These are phyloP conservation scores for Mycena sp. DNA, from an alignment of 1,284 basidiomycete genomes.

Conservation along the genomic window DNA sequence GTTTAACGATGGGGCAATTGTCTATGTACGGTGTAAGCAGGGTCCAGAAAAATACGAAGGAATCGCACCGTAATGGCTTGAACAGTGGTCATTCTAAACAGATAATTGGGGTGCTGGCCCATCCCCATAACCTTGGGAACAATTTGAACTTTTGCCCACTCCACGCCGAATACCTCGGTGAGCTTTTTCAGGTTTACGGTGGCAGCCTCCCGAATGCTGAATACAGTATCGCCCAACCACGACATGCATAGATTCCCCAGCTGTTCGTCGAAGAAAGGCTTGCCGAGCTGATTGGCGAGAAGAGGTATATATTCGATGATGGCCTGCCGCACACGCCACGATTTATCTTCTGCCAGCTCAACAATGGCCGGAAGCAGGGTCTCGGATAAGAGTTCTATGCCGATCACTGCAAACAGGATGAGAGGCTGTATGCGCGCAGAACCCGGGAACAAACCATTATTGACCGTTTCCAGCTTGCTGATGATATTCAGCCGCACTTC, in stretches of 20 bases:
- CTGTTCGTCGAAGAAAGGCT: constrained; percentile 98
- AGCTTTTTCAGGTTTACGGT: constrained; percentile 97
- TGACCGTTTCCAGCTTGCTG: constrained; percentile 98
- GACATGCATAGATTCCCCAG: constrained; percentile 98
- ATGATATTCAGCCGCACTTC: constrained; percentile 99
- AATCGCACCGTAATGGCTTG: constrained; percentile 93
- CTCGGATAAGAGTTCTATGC: constrained; percentile 95
- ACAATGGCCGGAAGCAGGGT: constrained; percentile 98
- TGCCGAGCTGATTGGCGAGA: constrained; percentile 96
- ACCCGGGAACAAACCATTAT: constrained; percentile 71
- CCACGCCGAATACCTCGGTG: constrained; percentile 98
- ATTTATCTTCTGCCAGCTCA: constrained; percentile 98
- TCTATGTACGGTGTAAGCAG: constrained; percentile 57
- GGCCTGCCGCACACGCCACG: constrained; percentile 99
- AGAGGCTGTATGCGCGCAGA: neutral
- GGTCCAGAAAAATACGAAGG: constrained; percentile 24
- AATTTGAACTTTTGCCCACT: constrained; percentile 95
- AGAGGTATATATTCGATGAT: constrained; percentile 99
- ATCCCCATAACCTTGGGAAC: constrained; percentile 98
- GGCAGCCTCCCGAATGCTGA: constrained; percentile 97
- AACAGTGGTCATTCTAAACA: constrained; percentile 99
- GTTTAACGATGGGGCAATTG: constrained; percentile 93
- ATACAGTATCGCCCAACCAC: constrained; percentile 99
- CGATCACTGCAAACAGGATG: constrained; percentile 77
- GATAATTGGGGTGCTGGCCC: constrained; percentile 97